phyloP scores from a whole-genome alignment of 2,329 filamentous ascomycete species.

The Mariannaea elegans region DNA sequence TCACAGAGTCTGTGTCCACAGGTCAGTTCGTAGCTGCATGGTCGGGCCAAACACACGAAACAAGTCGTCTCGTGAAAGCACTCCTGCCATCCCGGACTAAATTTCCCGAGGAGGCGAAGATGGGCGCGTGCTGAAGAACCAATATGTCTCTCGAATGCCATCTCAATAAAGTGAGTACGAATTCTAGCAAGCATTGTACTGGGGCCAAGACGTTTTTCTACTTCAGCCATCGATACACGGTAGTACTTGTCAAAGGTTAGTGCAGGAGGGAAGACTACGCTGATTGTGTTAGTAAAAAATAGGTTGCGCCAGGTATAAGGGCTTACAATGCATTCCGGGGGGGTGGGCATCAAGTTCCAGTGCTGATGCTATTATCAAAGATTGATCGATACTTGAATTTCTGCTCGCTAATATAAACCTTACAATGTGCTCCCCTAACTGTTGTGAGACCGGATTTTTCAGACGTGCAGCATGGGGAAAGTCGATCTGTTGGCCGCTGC shows the following conservation, averaged over 20 bases:
- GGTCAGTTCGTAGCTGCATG: not conserved
- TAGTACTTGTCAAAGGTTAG: slow-evolving; percentile 8
- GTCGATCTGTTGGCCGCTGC: not conserved
- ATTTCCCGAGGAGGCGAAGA: not conserved
- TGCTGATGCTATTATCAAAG: not conserved
- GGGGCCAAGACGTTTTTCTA: not conserved
- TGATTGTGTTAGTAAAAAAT: not conserved
- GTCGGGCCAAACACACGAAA: not conserved
- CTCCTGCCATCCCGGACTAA: not conserved
- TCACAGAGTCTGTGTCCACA: not conserved
- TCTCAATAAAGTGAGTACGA: not conserved
- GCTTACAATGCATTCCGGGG: not conserved
- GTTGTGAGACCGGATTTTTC: not conserved
- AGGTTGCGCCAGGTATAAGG: not conserved
- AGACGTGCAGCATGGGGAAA: not conserved
- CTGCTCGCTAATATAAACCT: not conserved
- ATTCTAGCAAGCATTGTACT: not conserved
- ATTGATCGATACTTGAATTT: not conserved
- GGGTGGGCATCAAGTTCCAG: not conserved
- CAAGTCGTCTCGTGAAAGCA: not conserved
- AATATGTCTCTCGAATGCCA: not conserved
- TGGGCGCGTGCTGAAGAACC: not conserved
- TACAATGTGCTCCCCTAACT: not conserved
- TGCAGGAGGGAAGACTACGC: not conserved
- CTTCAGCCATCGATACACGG: not conserved